Base-by-base conservation (phyloP, 768 basidiomycete species). In the Trametes maxima region DNA sequence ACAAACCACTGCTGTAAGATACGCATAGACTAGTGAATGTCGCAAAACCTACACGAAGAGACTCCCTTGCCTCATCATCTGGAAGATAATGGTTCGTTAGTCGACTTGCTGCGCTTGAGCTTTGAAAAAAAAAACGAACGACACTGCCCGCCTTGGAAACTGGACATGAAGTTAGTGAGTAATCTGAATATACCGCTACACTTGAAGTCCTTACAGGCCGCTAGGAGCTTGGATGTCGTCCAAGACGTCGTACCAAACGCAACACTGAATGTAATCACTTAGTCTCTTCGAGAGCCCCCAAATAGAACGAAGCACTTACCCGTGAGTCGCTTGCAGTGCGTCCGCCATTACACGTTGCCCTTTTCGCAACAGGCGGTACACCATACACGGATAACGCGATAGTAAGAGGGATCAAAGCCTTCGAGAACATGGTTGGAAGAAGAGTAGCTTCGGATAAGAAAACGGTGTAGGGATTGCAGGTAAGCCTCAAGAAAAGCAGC, bases 81-180 rank as follows among this genome's bases (percentile, higher is more conserved):
- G 14, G 21, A 5, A 33, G 8, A 33, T 46, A 22, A 22, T 24
- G 5, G 11, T 24, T 21, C 24, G 45, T 24, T 11, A 46, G 45
- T 22, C 17, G 3, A 3, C n/a, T 3, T 13, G 13, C 13, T 2
- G 21, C 19, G 8, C 22, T 13, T 10, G 13, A 33, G 28, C 28
- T 33, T 33, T 13, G 11, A 16, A 13, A 1, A 21, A 13, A 8
- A 3, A 11, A 45, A 43, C 54, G 25, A 19, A 55, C 75, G 75
- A 64, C 77, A 77, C 45, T 75, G 66, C n/a, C 69, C 71, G 45
- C 69, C 70, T 44, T 74, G 75, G 54, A 75, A 46, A 10, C 45
- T 46, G 45, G 3, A 11, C 12, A 19, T 21, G 17, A 4, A 19
- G 45, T 19, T 1, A 2, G 10, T 21, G 2, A 10, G 10, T 45